Base-by-base conservation (phyloP, 2,329 filamentous ascomycete genomes). In the Phaeophleospora eucalypticola region DNA sequence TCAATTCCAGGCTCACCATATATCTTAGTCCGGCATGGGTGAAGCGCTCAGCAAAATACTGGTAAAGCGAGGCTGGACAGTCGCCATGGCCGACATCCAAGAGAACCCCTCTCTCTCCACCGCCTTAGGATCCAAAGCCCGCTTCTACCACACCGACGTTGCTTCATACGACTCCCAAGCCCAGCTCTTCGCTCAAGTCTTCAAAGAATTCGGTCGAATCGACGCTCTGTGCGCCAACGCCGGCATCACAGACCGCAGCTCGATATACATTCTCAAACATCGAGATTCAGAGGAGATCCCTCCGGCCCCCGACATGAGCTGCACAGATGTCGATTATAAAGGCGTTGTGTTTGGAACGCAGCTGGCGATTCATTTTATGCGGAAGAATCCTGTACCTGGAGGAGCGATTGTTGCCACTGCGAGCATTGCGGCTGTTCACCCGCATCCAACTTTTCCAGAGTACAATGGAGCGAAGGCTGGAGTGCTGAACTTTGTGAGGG, bases 401-500 rank as follows among this genome's bases (percentile, higher is more conserved):
- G n/a, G n/a, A n/a, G n/a, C n/a, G n/a, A n/a, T n/a, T n/a, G n/a
- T n/a, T n/a, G n/a, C n/a, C n/a, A n/a, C n/a, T n/a, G n/a, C n/a
- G n/a, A n/a, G n/a, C n/a, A n/a, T n/a, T n/a, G n/a, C n/a, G n/a
- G n/a, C n/a, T n/a, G n/a, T n/a, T n/a, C n/a, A n/a, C n/a, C n/a
- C n/a, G n/a, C n/a, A n/a, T n/a, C n/a, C n/a, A n/a, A n/a, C n/a
- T n/a, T n/a, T n/a, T n/a, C n/a, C n/a, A n/a, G n/a, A n/a, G n/a
- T n/a, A n/a, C n/a, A n/a, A n/a, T n/a, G n/a, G n/a, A n/a, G n/a
- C 74, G 6, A 79, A 79, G 53, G 73, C 76, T 3, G 76, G 69
- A 0, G 68, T 75, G 7, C 60, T 68, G 24, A 60, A 65, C 18
- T 74, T 72, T 49, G 65, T 72, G 3, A 67, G 70, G 9, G 65